Percentiles rank a stretch among this genome's conserved stretches.
These are phyloP conservation scores for Linderina pennispora DNA, from an alignment of 192 early-diverging fungal genomes.

Conservation along the genomic window DNA sequence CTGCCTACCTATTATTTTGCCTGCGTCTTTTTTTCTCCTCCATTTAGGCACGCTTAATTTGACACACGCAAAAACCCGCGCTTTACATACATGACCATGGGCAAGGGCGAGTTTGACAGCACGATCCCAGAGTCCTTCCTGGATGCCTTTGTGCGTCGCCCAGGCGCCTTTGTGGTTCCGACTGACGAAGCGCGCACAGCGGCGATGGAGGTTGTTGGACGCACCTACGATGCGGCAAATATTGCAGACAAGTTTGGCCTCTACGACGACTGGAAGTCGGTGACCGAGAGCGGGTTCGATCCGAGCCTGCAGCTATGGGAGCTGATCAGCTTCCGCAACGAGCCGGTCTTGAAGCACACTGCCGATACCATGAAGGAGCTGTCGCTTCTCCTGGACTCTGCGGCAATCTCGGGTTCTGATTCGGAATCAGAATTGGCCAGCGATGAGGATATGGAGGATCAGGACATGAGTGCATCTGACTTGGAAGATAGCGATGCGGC, in stretches of 20 bases:
- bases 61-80: too few species aligned
- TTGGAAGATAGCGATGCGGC: too few species aligned
- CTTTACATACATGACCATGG: too few species aligned
- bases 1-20: too few species aligned
- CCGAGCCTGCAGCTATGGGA: constrained; percentile 86
- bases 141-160: constrained; percentile 19
- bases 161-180: constrained; percentile 35
- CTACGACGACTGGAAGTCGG: constrained; percentile 36
- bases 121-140: constrained; percentile 36
- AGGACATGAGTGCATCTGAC: constrained; percentile 3
- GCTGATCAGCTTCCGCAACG: constrained; percentile 81
- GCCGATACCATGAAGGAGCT: constrained; percentile 43
- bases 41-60: too few species aligned
- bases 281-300: constrained; percentile 34
- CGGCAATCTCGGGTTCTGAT: constrained; percentile 18
- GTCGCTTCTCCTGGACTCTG: constrained; percentile 45
- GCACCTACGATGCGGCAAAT: constrained; percentile 41
- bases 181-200: constrained; percentile 17
- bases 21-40: too few species aligned
- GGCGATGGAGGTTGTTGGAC: constrained; percentile 37
- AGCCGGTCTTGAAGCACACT: constrained; percentile 66
- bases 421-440: constrained; percentile 30
- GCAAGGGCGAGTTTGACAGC: constrained; percentile 8
- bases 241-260: constrained; percentile 36
- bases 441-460: constrained; percentile 23